Evolutionary conservation across 1,139 yeast genomes (phyloP), one percentile per base, ranked within the genome.

Genomic region (Taphrina deformans): DNA sequence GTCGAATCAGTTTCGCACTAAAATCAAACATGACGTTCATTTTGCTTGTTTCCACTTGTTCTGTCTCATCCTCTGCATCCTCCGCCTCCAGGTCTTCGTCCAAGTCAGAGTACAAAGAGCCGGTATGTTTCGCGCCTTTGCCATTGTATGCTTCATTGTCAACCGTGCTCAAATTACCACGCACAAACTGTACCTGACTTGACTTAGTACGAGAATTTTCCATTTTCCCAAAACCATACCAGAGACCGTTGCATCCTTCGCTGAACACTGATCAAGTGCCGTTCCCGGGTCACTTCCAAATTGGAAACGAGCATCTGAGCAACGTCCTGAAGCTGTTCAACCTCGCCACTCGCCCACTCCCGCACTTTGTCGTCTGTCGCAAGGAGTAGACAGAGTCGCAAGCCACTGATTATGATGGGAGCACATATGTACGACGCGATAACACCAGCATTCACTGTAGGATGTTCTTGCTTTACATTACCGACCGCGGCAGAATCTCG

Each of bases 1-100:
- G 16, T 7, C 58, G 23, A 33, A 53, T 53, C 35, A 53, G 16
- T 12, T 48, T 35, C 9, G 58, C 58, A 38, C 48, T 38, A 23
- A 53, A 40, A 21, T 53, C 58, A 24, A 53, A 53, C 58, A 53
- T 53, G 33, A 53, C 48, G 16, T 53, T 53, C 58, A 53, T 53
- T 21, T 27, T 35, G 48, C 58, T 53, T 6, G 48, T 38, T 26
- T 53, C 58, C 14, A 53, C 26, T 16, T 53, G 61, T 10, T 55
- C 51, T 23, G 51, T 44, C 23, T 41, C 61, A 21, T 55, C 29
- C 10, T 55, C 61, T 31, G 51, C 51, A 31, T 55, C 61, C 14
- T 55, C 61, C 6, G 44, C 61, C 58, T 53, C 58, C 26, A 53
- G 31, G 24, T 53, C 58, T 38, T 53, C 58, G 29, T 55, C 61